phyloP scores from a whole-genome alignment of 106 monocot genomes.

The Agapanthus africanus region DNA sequence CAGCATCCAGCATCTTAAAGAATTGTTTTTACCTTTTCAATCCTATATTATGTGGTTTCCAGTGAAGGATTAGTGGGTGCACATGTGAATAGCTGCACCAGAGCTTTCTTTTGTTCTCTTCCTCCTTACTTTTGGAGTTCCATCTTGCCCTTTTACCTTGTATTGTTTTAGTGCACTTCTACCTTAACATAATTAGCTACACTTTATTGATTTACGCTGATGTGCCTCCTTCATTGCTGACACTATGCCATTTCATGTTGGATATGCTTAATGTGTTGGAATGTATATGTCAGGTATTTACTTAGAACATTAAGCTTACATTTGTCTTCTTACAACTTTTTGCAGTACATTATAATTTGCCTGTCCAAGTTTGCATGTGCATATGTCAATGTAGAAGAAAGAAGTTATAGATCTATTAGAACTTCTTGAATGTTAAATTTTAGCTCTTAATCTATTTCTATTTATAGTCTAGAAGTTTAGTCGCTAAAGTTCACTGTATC shows the following conservation, averaged over 20 bases:
- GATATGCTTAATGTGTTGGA: too few relatives aligned
- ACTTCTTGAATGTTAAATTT: background rate
- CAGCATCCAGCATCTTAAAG: background rate
- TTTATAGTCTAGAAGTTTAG: background rate
- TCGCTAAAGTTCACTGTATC: background rate
- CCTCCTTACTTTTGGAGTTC: background rate
- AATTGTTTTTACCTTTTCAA: background rate
- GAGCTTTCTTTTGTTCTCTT: background rate
- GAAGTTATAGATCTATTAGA: background rate
- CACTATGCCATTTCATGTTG: too few relatives aligned
- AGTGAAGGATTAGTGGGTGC: background rate
- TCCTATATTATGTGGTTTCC: background rate
- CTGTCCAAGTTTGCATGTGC: background rate
- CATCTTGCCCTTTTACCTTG: background rate
- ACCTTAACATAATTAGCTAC: background rate
- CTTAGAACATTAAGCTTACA: background rate
- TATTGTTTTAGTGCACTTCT: background rate
- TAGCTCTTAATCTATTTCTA: background rate
- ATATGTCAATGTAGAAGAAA: background rate
- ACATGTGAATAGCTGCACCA: background rate
- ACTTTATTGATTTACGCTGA: too few relatives aligned
- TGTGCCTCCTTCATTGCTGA: too few relatives aligned
- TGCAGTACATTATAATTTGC: background rate
- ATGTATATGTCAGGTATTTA: background rate
- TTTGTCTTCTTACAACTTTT: background rate